Conservation (phyloP, 2,329 filamentous ascomycete species). For the Fusarium temperatum region DNA sequence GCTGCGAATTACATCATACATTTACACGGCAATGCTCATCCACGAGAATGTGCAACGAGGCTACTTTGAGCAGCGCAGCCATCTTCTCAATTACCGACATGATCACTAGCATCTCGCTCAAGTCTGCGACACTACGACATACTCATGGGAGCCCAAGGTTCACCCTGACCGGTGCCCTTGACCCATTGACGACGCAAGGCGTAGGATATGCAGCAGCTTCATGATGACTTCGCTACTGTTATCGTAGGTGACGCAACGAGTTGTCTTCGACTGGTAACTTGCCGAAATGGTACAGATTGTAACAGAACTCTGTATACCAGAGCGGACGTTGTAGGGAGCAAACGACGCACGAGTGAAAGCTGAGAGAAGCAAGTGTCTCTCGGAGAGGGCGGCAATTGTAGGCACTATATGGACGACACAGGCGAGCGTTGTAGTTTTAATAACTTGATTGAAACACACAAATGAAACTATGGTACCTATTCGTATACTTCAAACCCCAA, state of each 20-base stretch:
- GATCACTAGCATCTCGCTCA: neutral
- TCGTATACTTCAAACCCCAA: neutral
- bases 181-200: neutral
- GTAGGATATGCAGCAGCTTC: neutral
- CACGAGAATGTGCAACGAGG: neutral
- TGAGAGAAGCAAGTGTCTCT: fast-evolving
- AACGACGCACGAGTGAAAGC: fast-evolving
- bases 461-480: neutral
- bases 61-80: neutral
- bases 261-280: fast-evolving
- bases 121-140: neutral
- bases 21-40: neutral
- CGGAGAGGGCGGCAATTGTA: neutral
- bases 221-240: fast-evolving
- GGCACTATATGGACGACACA: neutral
- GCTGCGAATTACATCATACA: neutral
- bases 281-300: too few relatives aligned
- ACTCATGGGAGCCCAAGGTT: neutral
- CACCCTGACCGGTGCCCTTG: neutral
- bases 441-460: neutral
- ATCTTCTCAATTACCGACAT: fast-evolving
- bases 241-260: fast-evolving
- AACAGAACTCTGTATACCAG: too few relatives aligned
- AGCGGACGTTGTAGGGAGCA: fast-evolving
- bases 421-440: neutral